A percentile compares a stretch with the other conserved stretches of the same genome.
Conservation (phyloP, 768 basidiomycete species). For the Lanmaoa pseudosensibilis region DNA sequence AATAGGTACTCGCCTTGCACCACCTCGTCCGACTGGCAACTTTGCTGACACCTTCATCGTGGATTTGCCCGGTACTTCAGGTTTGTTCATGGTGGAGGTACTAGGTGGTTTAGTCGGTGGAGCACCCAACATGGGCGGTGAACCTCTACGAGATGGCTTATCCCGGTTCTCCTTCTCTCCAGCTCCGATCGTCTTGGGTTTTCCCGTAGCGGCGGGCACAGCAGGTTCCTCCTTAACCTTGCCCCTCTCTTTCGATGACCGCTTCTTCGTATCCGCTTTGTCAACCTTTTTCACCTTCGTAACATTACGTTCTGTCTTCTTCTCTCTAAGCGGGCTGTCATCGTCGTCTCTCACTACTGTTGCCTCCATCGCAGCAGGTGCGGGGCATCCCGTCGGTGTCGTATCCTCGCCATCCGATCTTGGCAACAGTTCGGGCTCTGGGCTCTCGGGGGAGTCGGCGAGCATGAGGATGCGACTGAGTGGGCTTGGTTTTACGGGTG, state of each 20-base stretch:
- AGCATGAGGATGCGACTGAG: constrained; percentile 78
- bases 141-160: constrained; percentile 33
- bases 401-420: constrained; percentile 20
- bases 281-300: constrained; percentile 2
- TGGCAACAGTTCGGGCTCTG: constrained; percentile 17
- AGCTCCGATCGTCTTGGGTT: constrained; percentile 32
- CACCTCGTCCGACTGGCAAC: constrained; percentile 41
- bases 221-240: constrained; percentile 35
- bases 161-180: constrained; percentile 38
- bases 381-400: constrained; percentile 26
- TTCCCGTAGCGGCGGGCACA: constrained; percentile 17
- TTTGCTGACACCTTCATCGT: constrained; percentile 28
- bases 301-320: constrained; percentile 40
- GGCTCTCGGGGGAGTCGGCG: constrained; percentile 54
- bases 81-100: constrained; percentile 9
- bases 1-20: constrained; percentile 66
- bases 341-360: constrained; percentile 41
- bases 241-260: constrained; percentile 41
- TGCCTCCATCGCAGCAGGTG: constrained; percentile 6
- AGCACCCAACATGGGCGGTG: constrained; percentile 22
- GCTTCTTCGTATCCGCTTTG: constrained; percentile 25
- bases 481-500: constrained; percentile 77
- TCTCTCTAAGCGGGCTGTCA: constrained; percentile 57
- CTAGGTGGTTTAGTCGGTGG: constrained; percentile 20
- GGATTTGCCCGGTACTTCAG: constrained; percentile 11